Base-by-base conservation (phyloP, 202 grass and related monocot species). In the Thinopyrum obtusiflorum region DNA sequence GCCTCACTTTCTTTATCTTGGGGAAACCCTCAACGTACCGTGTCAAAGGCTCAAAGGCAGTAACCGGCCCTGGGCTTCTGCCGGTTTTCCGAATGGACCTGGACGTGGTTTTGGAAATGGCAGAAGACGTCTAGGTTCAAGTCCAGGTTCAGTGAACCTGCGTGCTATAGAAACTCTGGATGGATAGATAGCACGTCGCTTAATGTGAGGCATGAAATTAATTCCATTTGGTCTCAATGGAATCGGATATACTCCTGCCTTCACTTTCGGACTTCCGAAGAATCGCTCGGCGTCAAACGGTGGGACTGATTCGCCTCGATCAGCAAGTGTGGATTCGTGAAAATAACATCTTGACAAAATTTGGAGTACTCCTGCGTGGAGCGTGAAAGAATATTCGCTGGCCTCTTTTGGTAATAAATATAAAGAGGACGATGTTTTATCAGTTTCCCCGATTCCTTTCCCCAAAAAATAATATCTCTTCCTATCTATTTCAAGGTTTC, bases 131-230 rank as follows among this genome's bases (percentile, higher is more conserved):
- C 51, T 6, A 53, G 49, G 49, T 53, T 53, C 49, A 7, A 46
- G 42, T 90, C 89, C 70, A 81, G 69, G 31, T 90, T 69, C 85
- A 2, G 2, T 6, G 85, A 78, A 91, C 64, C 32, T 9, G 5
- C 0, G 3, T 4, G 24, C 7, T 42, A 10, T 9, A 1, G 12
- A 3, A 46, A 9, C 53, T 73, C 64, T 0, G 46, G 49, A 51
- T 17, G 15, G 47, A 53, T 53, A 7, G 47, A 57, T 24, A 0
- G 51, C 63, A 66, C 61, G 71, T 23, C 14, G 12, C 20, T 7
- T 49, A 37, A 15, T 40, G 66, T 3, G 84, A 80, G n/a, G 67
- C 21, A 21, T 61, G 17, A 18, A n/a, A 59, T 23, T 21, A 33
- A 20, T 74, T 11, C 31, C 23, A 82, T n/a, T n/a, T 9, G n/a